Evolutionary conservation across 2,329 filamentous ascomycete species (phyloP).

Genomic region (Ophiocordyceps unilateralis): DNA sequence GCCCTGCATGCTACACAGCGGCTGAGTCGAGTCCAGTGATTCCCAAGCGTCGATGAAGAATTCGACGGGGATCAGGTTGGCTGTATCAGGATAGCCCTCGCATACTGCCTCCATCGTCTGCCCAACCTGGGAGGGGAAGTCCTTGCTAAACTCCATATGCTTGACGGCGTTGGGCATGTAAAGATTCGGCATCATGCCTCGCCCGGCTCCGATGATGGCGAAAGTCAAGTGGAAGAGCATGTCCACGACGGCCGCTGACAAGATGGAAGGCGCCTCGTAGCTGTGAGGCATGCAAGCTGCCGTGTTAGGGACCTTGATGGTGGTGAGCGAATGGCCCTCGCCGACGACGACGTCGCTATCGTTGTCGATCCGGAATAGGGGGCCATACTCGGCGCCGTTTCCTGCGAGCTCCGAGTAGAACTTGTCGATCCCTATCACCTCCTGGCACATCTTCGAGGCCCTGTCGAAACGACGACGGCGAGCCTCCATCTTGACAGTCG

Average conservation of each 20-base stretch:
- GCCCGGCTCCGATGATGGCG: slow-evolving; percentile 18
- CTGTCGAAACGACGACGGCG: slow-evolving; percentile 5
- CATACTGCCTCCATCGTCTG: slow-evolving; percentile 12
- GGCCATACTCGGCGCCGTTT: slow-evolving; percentile 10
- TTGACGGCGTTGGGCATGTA: slow-evolving; percentile 19
- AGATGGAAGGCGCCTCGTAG: slow-evolving; percentile 23
- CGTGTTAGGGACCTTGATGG: slow-evolving; percentile 24
- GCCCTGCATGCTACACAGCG: slow-evolving; percentile 18
- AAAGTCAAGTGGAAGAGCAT: slow-evolving; percentile 23
- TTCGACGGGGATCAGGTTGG: slow-evolving; percentile 12
- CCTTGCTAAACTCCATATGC: slow-evolving; percentile 11
- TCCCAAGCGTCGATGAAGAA: slow-evolving; percentile 17
- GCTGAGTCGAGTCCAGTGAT: slow-evolving; percentile 6
- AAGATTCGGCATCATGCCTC: slow-evolving; percentile 12
- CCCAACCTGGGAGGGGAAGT: slow-evolving; percentile 10
- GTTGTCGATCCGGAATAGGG: slow-evolving; percentile 7
- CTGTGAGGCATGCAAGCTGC: slow-evolving; percentile 24
- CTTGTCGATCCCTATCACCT: slow-evolving; percentile 3
- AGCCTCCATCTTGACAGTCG: neutral
- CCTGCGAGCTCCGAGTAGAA: slow-evolving; percentile 12
- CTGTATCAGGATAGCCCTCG: slow-evolving; percentile 8
- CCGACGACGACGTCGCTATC: slow-evolving; percentile 3
- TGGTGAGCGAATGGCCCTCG: slow-evolving; percentile 6
- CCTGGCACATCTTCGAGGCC: neutral
- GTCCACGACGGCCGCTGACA: slow-evolving; percentile 30